Base-by-base conservation (phyloP, 768 basidiomycete species). In the Megacollybia marginata region DNA sequence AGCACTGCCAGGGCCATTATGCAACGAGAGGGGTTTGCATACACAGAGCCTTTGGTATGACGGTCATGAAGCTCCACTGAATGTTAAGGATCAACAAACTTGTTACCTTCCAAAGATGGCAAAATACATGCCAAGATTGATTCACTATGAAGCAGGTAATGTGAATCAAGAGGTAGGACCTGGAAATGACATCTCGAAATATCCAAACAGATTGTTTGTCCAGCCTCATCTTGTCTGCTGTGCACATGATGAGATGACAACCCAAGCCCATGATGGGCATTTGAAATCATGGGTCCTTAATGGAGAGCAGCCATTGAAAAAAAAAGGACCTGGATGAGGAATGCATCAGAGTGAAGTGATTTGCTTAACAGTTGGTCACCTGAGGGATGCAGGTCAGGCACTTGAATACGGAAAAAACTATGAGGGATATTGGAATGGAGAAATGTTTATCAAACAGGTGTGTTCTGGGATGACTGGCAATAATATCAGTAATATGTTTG, bases 161-260 rank as follows among this genome's bases (percentile, higher is more conserved):
- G 53, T 57, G 8, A 50, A 52, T 3, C 35, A 50, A 13, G 36
- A 50, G 16, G 35, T 36, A 10, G 43, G 44, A 48, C 18, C 56
- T 48, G 20, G 48, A n/a, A 9, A 19, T 13, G 20, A 44, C 16
- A 10, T 44, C 20, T 44, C 12, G 12, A 16, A 45, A 5, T 59
- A 59, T 50, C 55, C 38, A 55, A 62, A 53, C 43, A 61, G 64
- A 51, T 52, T 50, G 11, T 44, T 44, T 44, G 43, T 44, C 11
- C 20, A 23, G 43, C 43, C 19, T 10, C 55, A 48, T 4, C 46
- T 65, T 40, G 67, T 69, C 45, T 56, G 62, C 13, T 51, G 54
- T 44, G 60, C 57, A 36, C 72, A 66, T 50, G 72, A 69, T 54
- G 66, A 74, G 52, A 72, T 70, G 65, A 71, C 66, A 3, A 61